Evolutionary conservation across 305 asterid genomes (phyloP).

Genomic region (Fraxinus paxiana): DNA sequence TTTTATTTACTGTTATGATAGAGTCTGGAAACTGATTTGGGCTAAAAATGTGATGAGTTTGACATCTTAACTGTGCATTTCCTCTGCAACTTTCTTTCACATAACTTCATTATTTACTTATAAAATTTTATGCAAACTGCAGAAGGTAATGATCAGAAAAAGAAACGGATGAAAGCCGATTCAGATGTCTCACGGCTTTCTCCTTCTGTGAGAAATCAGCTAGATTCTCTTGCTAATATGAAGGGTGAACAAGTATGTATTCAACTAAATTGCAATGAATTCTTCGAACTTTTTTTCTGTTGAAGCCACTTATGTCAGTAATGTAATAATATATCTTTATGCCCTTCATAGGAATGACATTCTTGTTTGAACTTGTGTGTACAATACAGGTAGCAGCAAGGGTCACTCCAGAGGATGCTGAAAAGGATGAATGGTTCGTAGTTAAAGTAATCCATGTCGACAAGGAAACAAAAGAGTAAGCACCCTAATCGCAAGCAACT

Average conservation of each 20-base stretch:
- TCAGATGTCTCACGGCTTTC: conserved; percentile 63
- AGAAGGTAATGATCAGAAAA: conserved; percentile 85
- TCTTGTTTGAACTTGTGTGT: conserved; percentile 18
- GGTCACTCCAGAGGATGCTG: conserved; percentile 76
- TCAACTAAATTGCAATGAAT: conserved; percentile 6
- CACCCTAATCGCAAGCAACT: conserved; percentile 5
- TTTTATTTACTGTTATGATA: background rate
- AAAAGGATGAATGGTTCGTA: conserved; percentile 90
- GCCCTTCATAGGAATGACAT: background rate
- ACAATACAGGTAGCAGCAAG: conserved; percentile 79
- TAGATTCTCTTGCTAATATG: conserved; percentile 73
- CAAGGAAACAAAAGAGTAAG: conserved; percentile 85
- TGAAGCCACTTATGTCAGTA: background rate
- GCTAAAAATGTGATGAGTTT: conserved; percentile 1
- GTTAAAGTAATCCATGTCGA: conserved; percentile 88
- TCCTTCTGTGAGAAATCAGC: conserved; percentile 57
- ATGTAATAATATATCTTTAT: background rate
- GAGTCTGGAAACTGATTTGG: background rate
- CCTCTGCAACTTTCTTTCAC: background rate
- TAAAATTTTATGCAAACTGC: conserved; percentile 30
- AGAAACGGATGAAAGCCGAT: conserved; percentile 76
- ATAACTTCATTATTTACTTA: conserved; percentile 5
- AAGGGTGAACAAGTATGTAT: conserved; percentile 93
- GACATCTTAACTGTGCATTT: conserved; percentile 8
- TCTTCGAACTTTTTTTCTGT: background rate